Base-by-base conservation (phyloP, 2,329 filamentous ascomycete species). In the Alternaria tenuissima region DNA sequence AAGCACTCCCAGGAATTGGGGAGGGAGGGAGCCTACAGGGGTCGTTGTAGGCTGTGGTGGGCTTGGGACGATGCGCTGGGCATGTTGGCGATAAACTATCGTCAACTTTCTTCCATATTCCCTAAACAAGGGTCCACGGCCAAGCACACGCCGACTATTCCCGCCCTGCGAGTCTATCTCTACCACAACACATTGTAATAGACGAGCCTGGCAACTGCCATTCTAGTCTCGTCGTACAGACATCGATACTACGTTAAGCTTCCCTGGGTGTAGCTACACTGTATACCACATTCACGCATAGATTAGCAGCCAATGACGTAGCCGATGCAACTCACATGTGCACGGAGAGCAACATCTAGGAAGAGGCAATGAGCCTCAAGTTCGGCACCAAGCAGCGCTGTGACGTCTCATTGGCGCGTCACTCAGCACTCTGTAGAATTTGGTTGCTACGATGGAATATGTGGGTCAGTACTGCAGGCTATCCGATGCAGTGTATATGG, bases 71-170 rank as follows among this genome's bases (percentile, higher is more conserved):
- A 66, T 68, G 69, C 64, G 64, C 57, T 63, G 60, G 55, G 54
- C 58, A 66, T 52, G 59, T 59, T 64, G 57, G 63, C 62, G 59
- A 67, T 55, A 52, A 14, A 26, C 44, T 38, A 44, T 55, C 38
- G 52, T 56, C 53, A 63, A 72, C 65, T 70, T 69, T 70, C 57
- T 59, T 61, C 54, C 48, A 55, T 63, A 47, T 62, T 56, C 49
- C 39, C 47, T 28, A 30, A 38, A 24, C 55, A 42, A 69, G 63
- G 65, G 65, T 67, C 60, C 61, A 57, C 28, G 41, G 56, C 57
- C 57, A 60, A 59, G 53, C 39, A 16, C 39, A 57, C 51, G 55
- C 30, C 55, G 59, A 51, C 44, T 59, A 41, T 44, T 47, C 59
- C 56, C 49, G 53, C 51, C 48, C 51, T 55, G 12, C 24, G 18